phyloP scores from a whole-genome alignment of 345 rosid genomes.

The Pistacia atlantica region DNA sequence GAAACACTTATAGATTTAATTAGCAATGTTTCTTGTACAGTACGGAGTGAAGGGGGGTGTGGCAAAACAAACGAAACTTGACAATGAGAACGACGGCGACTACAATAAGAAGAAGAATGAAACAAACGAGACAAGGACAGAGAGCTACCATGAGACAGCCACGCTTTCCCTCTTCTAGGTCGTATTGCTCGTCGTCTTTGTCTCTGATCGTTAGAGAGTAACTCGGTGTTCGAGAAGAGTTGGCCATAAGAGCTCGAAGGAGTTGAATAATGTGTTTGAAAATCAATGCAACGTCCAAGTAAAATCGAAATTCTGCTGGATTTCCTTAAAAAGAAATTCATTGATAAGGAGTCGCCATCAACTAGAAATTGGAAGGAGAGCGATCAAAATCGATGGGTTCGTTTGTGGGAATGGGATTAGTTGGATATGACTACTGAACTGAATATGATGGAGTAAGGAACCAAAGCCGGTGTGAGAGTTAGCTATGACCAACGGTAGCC shows the following conservation, averaged over 20 bases:
- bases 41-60: slow-evolving; percentile 61
- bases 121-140: slow-evolving; percentile 58
- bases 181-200: slow-evolving; percentile 31
- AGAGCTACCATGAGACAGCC: slow-evolving; percentile 44
- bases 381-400: slow-evolving; percentile 13
- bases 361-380: neutral
- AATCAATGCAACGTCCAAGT: slow-evolving; percentile 8
- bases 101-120: slow-evolving; percentile 50
- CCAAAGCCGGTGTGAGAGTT: neutral
- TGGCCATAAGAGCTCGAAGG: slow-evolving; percentile 35
- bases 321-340: slow-evolving; percentile 24
- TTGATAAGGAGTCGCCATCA: slow-evolving; percentile 41
- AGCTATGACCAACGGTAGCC: too few species aligned
- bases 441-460: neutral
- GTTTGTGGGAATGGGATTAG: neutral
- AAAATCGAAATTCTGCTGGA: slow-evolving; percentile 12
- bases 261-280: slow-evolving; percentile 12
- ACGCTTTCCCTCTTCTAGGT: slow-evolving; percentile 41
- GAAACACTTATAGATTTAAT: neutral
- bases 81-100: slow-evolving; percentile 51
- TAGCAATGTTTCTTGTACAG: slow-evolving; percentile 58
- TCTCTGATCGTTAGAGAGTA: slow-evolving; percentile 37
- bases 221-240: slow-evolving; percentile 38
- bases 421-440: neutral
- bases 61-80: slow-evolving; percentile 66